Evolutionary conservation across 2,329 filamentous ascomycete species (phyloP).

Genomic region (Aspergillus caelatus): DNA sequence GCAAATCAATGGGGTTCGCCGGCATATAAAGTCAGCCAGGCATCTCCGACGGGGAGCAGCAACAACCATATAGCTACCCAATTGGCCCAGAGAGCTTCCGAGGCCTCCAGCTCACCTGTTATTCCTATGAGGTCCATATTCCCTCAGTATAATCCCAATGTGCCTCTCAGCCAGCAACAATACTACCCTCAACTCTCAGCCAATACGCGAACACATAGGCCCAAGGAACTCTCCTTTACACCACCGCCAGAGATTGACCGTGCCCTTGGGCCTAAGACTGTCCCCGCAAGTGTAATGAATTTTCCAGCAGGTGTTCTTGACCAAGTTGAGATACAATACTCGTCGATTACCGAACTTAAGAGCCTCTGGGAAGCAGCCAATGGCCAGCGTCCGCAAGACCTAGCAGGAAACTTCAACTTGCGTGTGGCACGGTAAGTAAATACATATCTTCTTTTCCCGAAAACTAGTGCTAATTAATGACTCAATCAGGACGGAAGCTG

Average conservation of each 20-base stretch:
- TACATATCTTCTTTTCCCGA: neutral
- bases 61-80: slow-evolving; percentile 11
- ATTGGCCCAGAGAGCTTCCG: slow-evolving; percentile 21
- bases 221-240: slow-evolving; percentile 32
- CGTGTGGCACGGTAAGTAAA: slow-evolving; percentile 44
- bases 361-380: slow-evolving; percentile 51
- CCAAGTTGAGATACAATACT: slow-evolving; percentile 38
- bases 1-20: neutral
- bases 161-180: slow-evolving; percentile 40
- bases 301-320: slow-evolving; percentile 43
- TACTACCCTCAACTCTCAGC: slow-evolving; percentile 35
- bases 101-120: slow-evolving; percentile 32
- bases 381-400: slow-evolving; percentile 40
- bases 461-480: slow-evolving; percentile 22
- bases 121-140: slow-evolving; percentile 50
- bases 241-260: slow-evolving; percentile 39
- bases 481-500: slow-evolving; percentile 38
- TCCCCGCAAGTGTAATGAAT: slow-evolving; percentile 46
- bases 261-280: slow-evolving; percentile 43
- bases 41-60: slow-evolving; percentile 12
- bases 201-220: slow-evolving; percentile 17
- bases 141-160: slow-evolving; percentile 45
- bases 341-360: slow-evolving; percentile 42
- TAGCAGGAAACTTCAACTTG: slow-evolving; percentile 41
- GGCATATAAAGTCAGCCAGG: neutral